phyloP scores from a whole-genome alignment of 2,329 filamentous ascomycete genomes.

The Emergomyces africanus region DNA sequence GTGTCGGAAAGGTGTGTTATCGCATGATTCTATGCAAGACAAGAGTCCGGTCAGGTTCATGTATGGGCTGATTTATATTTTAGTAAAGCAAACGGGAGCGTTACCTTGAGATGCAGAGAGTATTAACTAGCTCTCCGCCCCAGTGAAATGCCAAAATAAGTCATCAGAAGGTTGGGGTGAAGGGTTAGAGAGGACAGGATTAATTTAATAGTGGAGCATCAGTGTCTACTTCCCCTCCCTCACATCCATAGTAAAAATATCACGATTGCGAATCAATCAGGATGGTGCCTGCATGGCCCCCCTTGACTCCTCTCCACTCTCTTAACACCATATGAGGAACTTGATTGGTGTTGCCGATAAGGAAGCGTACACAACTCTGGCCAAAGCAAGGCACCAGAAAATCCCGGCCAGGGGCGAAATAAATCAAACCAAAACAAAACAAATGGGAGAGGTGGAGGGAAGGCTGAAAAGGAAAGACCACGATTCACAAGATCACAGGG shows the following conservation, averaged over 20 bases:
- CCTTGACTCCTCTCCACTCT: not conserved
- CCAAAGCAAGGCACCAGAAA: not conserved
- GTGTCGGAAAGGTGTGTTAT: slow-evolving; percentile 58
- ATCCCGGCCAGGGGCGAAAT: not conserved
- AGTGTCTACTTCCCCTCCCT: not conserved
- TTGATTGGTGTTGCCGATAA: not conserved
- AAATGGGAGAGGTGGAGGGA: not conserved
- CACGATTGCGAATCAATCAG: not conserved
- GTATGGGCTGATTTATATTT: too few species aligned
- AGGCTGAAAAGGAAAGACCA: not conserved
- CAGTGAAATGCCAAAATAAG: not conserved
- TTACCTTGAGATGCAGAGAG: not conserved
- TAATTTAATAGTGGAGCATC: not conserved
- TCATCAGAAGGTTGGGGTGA: not conserved
- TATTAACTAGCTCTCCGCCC: not conserved
- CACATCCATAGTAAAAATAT: not conserved
- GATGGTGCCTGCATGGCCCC: not conserved
- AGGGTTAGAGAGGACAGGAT: not conserved
- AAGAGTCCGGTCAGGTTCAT: not conserved
- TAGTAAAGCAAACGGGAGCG: not conserved
- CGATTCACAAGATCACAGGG: not conserved
- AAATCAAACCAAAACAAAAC: not conserved
- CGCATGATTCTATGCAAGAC: not conserved
- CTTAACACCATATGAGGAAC: not conserved
- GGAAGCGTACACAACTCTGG: not conserved